phyloP scores from a whole-genome alignment of 1,284 basidiomycete species.

The Fomitopsis betulina region DNA sequence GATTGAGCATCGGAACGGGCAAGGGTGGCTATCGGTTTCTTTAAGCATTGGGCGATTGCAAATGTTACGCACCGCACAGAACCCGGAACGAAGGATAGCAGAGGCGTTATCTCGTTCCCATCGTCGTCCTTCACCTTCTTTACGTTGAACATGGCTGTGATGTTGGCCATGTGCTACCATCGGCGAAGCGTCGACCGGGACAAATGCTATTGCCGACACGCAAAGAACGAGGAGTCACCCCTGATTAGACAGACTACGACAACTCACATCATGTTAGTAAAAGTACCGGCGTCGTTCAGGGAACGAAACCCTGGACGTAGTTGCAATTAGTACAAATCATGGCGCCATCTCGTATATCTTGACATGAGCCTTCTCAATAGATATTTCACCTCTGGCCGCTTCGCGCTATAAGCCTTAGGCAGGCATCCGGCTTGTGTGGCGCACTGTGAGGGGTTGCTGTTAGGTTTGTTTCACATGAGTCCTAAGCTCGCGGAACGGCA shows the following conservation, averaged over 20 bases:
- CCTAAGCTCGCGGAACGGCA: slow-evolving; percentile 9
- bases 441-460: slow-evolving; percentile 3
- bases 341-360: background rate
- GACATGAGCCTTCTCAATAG: background rate
- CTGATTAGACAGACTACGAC: slow-evolving; percentile 12
- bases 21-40: too few species aligned
- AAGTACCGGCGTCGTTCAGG: too few species aligned
- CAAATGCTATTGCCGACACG: slow-evolving; percentile 10
- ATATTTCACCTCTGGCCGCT: slow-evolving; percentile 9
- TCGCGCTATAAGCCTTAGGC: slow-evolving; percentile 24
- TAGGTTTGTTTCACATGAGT: too few species aligned
- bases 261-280: slow-evolving; percentile 7
- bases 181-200: slow-evolving; percentile 19
- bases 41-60: background rate
- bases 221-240: background rate
- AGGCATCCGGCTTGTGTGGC: slow-evolving; percentile 22
- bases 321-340: background rate
- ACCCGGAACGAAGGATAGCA: background rate
- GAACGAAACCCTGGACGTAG: too few species aligned
- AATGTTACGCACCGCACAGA: background rate
- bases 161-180: slow-evolving; percentile 18
- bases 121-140: slow-evolving; percentile 3
- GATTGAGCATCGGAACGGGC: too few species aligned
- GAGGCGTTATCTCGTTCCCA: slow-evolving; percentile 8
- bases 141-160: slow-evolving; percentile 13